Evolutionary conservation across 495 filamentous ascomycete species (phyloP).

Genomic region (Podospora pseudoanserina): DNA sequence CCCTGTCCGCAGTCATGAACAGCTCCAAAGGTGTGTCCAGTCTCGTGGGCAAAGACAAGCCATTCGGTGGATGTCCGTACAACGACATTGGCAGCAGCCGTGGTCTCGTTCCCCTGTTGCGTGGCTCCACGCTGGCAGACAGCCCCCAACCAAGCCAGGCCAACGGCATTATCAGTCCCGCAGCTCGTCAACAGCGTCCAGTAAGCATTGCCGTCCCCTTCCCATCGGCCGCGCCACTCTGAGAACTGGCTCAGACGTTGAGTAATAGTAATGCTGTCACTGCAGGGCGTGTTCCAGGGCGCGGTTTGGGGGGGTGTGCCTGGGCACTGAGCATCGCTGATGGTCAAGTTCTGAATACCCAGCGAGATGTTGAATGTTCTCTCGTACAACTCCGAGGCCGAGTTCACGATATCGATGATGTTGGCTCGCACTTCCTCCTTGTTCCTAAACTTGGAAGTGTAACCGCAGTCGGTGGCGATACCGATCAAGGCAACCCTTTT

Average conservation of each 20-base stretch:
- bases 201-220: slow-evolving; percentile 73
- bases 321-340: slow-evolving; percentile 67
- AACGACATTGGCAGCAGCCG: slow-evolving; percentile 87
- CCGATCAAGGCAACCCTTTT: slow-evolving; percentile 88
- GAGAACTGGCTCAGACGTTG: slow-evolving; percentile 85
- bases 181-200: slow-evolving; percentile 92
- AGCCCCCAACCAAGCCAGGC: slow-evolving; percentile 89
- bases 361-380: slow-evolving; percentile 89
- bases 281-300: slow-evolving; percentile 80
- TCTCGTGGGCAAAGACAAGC: slow-evolving; percentile 96
- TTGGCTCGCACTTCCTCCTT: slow-evolving; percentile 60
- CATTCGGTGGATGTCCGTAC: slow-evolving; percentile 79
- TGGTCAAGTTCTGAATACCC: slow-evolving; percentile 78
- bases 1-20: slow-evolving; percentile 80
- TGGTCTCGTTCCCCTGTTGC: slow-evolving; percentile 53
- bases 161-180: slow-evolving; percentile 79
- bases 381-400: slow-evolving; percentile 83
- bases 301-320: slow-evolving; percentile 57
- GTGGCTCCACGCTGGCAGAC: slow-evolving; percentile 65
- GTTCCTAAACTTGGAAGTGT: slow-evolving; percentile 64
- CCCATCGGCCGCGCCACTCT: slow-evolving; percentile 68
- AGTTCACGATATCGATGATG: slow-evolving; percentile 79
- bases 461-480: slow-evolving; percentile 88
- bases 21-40: slow-evolving; percentile 92
- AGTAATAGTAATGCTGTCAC: slow-evolving; percentile 58